phyloP scores from a whole-genome alignment of 2,329 filamentous ascomycete genomes.

The Colletotrichum melonis region DNA sequence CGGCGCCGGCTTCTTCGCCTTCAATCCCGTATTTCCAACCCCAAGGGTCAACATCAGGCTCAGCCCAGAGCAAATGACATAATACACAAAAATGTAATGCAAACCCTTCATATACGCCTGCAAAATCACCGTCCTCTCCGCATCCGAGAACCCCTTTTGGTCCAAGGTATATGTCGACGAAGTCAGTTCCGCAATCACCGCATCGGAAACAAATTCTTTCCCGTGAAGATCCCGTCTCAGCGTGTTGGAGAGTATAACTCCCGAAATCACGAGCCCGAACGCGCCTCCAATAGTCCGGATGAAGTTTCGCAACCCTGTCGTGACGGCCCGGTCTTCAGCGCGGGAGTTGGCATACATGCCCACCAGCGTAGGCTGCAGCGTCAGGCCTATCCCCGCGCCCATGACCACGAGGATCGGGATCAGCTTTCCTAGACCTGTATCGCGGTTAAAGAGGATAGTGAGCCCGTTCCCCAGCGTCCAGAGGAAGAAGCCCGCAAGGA shows the following conservation, averaged over 20 bases:
- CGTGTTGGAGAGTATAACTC: conserved; percentile 46
- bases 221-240: conserved; percentile 35
- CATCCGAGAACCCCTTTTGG: conserved; percentile 33
- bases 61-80: conserved; percentile 36
- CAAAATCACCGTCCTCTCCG: conserved; percentile 38
- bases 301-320: conserved; percentile 52
- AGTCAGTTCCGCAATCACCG: conserved; percentile 39
- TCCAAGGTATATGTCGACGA: conserved; percentile 40
- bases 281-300: conserved; percentile 50
- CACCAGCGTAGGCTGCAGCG: conserved; percentile 51
- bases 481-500: conserved; percentile 46
- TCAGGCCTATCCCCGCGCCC: conserved; percentile 48
- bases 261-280: conserved; percentile 45
- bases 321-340: conserved; percentile 50
- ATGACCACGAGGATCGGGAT: conserved; percentile 46
- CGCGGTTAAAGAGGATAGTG: conserved; percentile 40
- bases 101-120: conserved; percentile 44
- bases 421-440: conserved; percentile 42
- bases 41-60: conserved; percentile 36
- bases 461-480: conserved; percentile 50
- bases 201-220: conserved; percentile 23
- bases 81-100: conserved; percentile 43
- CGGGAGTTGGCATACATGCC: conserved; percentile 50
- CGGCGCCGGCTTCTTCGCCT: conserved; percentile 28
- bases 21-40: conserved; percentile 39